Base-by-base conservation (phyloP, 441 rosid species). In the Syzygium malaccense region DNA sequence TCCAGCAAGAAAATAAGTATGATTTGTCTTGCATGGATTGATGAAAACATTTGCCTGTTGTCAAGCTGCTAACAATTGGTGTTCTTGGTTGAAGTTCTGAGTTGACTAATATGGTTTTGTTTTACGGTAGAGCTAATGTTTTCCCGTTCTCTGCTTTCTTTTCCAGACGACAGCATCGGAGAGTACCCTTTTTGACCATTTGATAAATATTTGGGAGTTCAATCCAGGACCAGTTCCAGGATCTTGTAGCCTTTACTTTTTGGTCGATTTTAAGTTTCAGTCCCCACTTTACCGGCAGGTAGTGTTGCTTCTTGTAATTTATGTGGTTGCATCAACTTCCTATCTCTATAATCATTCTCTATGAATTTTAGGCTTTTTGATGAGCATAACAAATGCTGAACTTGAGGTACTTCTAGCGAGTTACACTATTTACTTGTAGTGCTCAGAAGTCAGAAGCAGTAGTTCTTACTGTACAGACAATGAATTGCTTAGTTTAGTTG, bases 241-340 rank as follows among this genome's bases (percentile, higher is more conserved):
- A 86, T 89, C 90, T 33, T 89, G 90, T 86, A 83, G 85, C 86
- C 86, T 89, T 32, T 84, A 86, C 32, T 86, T 89, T 86, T 78
- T 89, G 55, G 90, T 89, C 33, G 90, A 89, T 89, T 89, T 86
- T 64, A 89, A 89, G 90, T 89, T 89, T 55, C 90, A 79, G 45
- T 89, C 90, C 15, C 90, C 90, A 19, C 86, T 86, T 20, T 89
- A 89, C 85, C 88, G 88, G 41, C 88, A 89, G 90, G 90, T 89
- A 89, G 37, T 57, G 30, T 83, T 80, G 71, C 32, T 88, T n/a
- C 62, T 79, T 79, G 20, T 79, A n/a, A 87, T 45, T 57, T 30
- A 53, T 15, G 62, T 55, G 13, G 14, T 84, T n/a, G 66, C 58
- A 85, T 30, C 45, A 20, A 28, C 28, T 85, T 57, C n/a, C 64